Percentiles rank a stretch among this genome's conserved stretches.
phyloP scores from a whole-genome alignment of 2,329 filamentous ascomycete genomes.

The Ascomycota sp. region DNA sequence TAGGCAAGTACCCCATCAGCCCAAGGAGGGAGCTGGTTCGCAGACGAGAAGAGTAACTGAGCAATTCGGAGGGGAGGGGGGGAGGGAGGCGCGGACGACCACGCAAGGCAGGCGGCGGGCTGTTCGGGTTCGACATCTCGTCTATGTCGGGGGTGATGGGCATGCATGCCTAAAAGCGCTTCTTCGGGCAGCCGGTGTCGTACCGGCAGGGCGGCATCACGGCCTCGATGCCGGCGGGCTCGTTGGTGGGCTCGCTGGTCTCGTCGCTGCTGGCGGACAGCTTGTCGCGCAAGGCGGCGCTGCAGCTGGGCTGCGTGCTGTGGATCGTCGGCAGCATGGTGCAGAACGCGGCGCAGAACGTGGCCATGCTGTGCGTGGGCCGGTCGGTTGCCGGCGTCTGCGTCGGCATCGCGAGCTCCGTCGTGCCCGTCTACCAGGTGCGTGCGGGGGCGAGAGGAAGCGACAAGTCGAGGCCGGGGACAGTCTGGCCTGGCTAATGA shows the following conservation, averaged over 20 bases:
- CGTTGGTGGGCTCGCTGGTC: constrained; percentile 35
- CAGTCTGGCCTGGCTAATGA: no score
- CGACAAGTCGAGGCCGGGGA: no score
- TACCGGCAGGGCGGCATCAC: constrained; percentile 50
- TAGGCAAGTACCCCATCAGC: constrained; percentile 21
- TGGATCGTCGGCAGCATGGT: constrained; percentile 33
- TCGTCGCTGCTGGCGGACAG: constrained; percentile 30
- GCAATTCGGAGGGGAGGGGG: no score
- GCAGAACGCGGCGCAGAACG: constrained; percentile 40
- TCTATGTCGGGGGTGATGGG: constrained; percentile 52
- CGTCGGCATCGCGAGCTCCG: constrained; percentile 53
- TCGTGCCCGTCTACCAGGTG: constrained; percentile 47
- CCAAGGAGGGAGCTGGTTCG: no score
- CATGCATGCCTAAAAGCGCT: constrained; percentile 48
- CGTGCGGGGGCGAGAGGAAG: no score
- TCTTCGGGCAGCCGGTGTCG: constrained; percentile 41
- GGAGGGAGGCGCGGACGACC: neutral
- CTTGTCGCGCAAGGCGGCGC: constrained; percentile 25
- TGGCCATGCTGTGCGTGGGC: constrained; percentile 51
- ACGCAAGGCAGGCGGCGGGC: constrained; percentile 33
- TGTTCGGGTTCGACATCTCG: constrained; percentile 64
- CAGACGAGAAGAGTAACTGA: no score
- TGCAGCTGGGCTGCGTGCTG: constrained; percentile 27
- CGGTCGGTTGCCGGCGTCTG: constrained; percentile 52
- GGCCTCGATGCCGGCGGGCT: constrained; percentile 54